Conservation (phyloP, 2,329 filamentous ascomycete species). For the Orbilia oligospora region DNA sequence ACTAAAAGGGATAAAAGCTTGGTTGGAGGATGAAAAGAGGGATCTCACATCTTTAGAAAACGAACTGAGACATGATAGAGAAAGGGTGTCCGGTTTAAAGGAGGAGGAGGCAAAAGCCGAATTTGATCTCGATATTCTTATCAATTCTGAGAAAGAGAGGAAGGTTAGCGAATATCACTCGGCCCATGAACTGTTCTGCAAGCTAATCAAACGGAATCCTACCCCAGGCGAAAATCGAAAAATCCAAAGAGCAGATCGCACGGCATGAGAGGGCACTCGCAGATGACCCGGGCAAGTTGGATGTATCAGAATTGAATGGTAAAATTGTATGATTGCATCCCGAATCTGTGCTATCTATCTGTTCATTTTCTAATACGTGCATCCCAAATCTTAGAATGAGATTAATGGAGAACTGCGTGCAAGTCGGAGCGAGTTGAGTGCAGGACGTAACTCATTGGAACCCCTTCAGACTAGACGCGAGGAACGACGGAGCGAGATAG, state of each 20-base stretch:
- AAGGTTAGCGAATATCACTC: conserved; percentile 62
- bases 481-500: conserved; percentile 1
- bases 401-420: conserved; percentile 13
- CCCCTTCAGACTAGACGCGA: conserved; percentile 14
- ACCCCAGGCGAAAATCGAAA: conserved; percentile 66
- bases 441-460: conserved; percentile 1
- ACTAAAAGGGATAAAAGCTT: conserved; percentile 70
- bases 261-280: conserved; percentile 71
- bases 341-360: background rate
- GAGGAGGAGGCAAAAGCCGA: conserved; percentile 64
- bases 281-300: conserved; percentile 65
- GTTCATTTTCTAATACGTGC: background rate
- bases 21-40: conserved; percentile 71
- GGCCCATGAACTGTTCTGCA: background rate
- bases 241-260: conserved; percentile 67
- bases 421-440: conserved; percentile 6
- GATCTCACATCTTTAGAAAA: conserved; percentile 73
- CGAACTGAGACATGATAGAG: conserved; percentile 63
- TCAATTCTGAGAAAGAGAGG: conserved; percentile 33
- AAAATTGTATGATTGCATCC: conserved; percentile 51
- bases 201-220: background rate
- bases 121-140: conserved; percentile 24
- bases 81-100: conserved; percentile 69
- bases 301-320: conserved; percentile 61
- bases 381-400: conserved; percentile 24